Base-by-base conservation (phyloP, 176 grass and related monocot species). In the Urochloa ruziziensis region DNA sequence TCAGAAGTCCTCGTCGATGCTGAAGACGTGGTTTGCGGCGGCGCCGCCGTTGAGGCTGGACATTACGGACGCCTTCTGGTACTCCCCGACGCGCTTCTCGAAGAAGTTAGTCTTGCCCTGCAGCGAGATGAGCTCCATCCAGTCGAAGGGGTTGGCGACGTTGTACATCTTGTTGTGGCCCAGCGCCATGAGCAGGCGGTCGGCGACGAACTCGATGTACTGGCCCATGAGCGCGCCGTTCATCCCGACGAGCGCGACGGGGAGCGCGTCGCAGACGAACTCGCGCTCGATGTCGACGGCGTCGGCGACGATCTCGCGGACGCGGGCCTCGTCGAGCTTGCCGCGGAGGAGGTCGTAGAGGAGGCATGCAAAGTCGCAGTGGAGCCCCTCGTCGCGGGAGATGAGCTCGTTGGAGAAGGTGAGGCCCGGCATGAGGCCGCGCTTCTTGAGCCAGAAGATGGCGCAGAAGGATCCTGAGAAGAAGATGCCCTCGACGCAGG, bases 381-480 rank as follows among this genome's bases (percentile, higher is more conserved):
- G 95, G 13, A 98, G 88, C 8, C 92, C 95, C 67, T 98, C 95
- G 89, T 98, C 95, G 61, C 91, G 94, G 62, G 91, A 97, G 81
- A 97, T 97, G 85, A 97, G 91, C 88, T 94, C 94, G 36, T 97
- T 97, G 70, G 94, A 94, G 85, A 97, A 97, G 53, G 94, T 97
- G 58, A 97, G 83, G 15, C 94, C 91, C 4, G 94, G 91, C 94
- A 97, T 94, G 39, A 97, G 89, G 1, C 94, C 89, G 2, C 89
- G 87, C 82, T 94, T 97, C 85, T 97, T 97, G 70, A 97, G 91
- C 94, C 94, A 97, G 85, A 97, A 97, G 64, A 94, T 97, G 40
- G 94, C 68, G 74, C 89, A 97, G 70, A 97, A 97, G 65, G 94
- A 97, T 43, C 94, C 91, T 9, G 94, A 97, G 91, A 97, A 97